Base-by-base conservation (phyloP, 176 grass and related monocot genomes). In the Cenchrus fungigraminus region DNA sequence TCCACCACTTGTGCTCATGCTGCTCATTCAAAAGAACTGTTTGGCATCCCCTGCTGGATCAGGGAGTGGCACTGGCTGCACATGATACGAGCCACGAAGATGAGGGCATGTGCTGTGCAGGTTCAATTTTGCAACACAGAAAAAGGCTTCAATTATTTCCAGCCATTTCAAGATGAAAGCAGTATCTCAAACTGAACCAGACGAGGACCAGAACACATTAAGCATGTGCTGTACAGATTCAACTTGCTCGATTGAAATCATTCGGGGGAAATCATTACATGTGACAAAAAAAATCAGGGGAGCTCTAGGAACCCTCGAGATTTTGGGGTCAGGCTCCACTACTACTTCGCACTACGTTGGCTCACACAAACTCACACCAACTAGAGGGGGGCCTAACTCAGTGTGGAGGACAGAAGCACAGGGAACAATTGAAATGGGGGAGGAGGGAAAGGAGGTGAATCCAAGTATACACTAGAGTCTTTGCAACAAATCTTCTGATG, bases 241-340 rank as follows among this genome's bases (percentile, higher is more conserved):
- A 94, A 85, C 84, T 94, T 94, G 85, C 85, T 90, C 73, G 17
- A 94, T 86, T 83, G 86, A 93, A 91, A 90, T 87, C 76, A 79
- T 86, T 83, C 28, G 1, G 57, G 73, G 62, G 64, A 43, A 81
- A 37, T 40, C 46, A 81, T 82, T 89, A 80, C 88, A 88, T 88
- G 45, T 78, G 78, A 84, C 40, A 56, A 92, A 79, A 80, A 80
- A 86, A 87, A 92, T 91, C 84, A 91, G 82, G 76, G 87, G 95
- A 94, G 95, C 95, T 92, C 95, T 91, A 92, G 86, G 87, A 92
- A 94, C 86, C 90, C 90, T 85, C 68, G 83, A 91, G 78, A 88
- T 92, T 90, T 66, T 78, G 90, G 95, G 86, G 86, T 89, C 92
- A 90, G 92, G 95, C 90, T 94, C 90, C 88, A 79, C 84, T 87